Base-by-base conservation (phyloP, 768 basidiomycete genomes). In the Strobilomyces echinocephalus region DNA sequence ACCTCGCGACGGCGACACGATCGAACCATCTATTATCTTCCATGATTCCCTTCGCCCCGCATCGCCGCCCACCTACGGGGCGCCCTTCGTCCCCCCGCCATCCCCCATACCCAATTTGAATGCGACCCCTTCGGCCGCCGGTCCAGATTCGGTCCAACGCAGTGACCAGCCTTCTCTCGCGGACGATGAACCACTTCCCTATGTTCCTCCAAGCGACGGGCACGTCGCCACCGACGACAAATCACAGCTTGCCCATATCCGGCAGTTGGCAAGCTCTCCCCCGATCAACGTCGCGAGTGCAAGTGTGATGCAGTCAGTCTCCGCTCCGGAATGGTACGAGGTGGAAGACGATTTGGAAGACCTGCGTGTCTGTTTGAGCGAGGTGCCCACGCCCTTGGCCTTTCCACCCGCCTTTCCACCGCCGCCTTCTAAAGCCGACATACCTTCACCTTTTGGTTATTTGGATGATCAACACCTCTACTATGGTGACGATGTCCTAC, bases 221-320 rank as follows among this genome's bases (percentile, higher is more conserved):
- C 84, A 86, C 62, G 72, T 86, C 44, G 83, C 84, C 16, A 83
- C 77, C 2, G 84, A 86, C 63, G 84, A 86, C 66, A 86, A 86
- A 63, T 63, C 70, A 0, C 57, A 78, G n/a, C 73, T 86, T 39
- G 81, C 79, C 24, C 76, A 74, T 33, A 71, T 85, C 39, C 76
- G 73, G 1, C 73, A 73, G 34, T 57, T 80, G 30, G 81, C 79
- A 34, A 83, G 81, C 55, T 75, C 75, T 18, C 84, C 84, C n/a
- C 77, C 78, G 7, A 28, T 20, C 0, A 31, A 31, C 7, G 43
- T 53, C 24, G 52, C 57, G 44, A 35, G 40, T 26, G 51, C 60
- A 45, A 48, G 64, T 12, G 50, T 68, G 4, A 35, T 39, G 2
- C 59, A 52, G 1, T 50, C 60, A 66, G 67, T 74, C 6, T 82